These are phyloP conservation scores for Teratosphaeria nubilosa DNA, from an alignment of 2,329 filamentous ascomycete genomes.

Conservation along the genomic window DNA sequence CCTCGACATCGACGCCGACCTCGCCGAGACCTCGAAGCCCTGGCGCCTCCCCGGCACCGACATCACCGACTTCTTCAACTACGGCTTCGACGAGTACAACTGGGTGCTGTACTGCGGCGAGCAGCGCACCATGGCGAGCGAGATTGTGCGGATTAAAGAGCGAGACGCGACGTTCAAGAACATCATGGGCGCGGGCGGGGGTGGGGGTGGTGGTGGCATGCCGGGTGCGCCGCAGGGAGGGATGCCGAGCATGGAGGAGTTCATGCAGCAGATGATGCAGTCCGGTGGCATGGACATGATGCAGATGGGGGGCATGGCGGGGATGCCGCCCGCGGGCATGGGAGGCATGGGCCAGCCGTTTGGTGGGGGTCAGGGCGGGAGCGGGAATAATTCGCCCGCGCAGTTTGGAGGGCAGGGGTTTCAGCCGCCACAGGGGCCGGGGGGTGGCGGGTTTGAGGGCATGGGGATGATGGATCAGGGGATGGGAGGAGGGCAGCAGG, in stretches of 20 bases:
- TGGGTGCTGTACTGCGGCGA: slow-evolving; percentile 92
- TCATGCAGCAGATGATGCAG: slow-evolving; percentile 52
- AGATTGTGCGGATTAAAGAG: slow-evolving; percentile 72
- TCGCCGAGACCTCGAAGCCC: slow-evolving; percentile 68
- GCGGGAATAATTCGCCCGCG: slow-evolving; percentile 7
- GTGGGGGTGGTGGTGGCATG: slow-evolving; percentile 13
- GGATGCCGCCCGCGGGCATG: slow-evolving; percentile 14
- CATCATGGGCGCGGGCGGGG: slow-evolving; percentile 35
- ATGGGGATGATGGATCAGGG: slow-evolving; percentile 6
- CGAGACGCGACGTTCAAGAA: slow-evolving; percentile 52
- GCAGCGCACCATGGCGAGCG: slow-evolving; percentile 67
- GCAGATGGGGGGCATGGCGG: slow-evolving; percentile 17
- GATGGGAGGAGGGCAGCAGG: slow-evolving; percentile 14
- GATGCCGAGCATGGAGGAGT: slow-evolving; percentile 42
- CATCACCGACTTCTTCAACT: slow-evolving; percentile 96
- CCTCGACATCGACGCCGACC: slow-evolving; percentile 43
- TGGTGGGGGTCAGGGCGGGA: slow-evolving; percentile 1
- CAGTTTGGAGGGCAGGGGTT: slow-evolving; percentile 18
- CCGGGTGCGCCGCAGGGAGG: slow-evolving; percentile 25
- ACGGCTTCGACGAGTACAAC: slow-evolving; percentile 96
- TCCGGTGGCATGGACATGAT: slow-evolving; percentile 40
- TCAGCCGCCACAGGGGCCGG: slow-evolving; percentile 18
- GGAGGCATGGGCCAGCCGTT: slow-evolving; percentile 9
- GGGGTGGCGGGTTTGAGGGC: background rate
- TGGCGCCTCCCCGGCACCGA: slow-evolving; percentile 94